phyloP scores from a whole-genome alignment of 352 stramenopile species.

The Phytophthora rubi region DNA sequence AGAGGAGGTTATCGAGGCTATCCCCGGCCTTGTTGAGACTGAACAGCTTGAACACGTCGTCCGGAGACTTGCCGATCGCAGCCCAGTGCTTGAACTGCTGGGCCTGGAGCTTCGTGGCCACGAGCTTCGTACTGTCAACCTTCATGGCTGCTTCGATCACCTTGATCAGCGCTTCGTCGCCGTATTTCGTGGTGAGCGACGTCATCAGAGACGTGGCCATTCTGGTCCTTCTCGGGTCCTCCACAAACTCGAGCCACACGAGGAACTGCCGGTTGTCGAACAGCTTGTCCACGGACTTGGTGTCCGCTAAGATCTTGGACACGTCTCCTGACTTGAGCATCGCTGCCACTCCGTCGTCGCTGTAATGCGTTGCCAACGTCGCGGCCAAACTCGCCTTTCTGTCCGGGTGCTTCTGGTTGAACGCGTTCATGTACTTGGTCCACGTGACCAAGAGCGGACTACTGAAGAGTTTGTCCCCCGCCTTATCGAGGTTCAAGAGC shows the following conservation, averaged over 20 bases:
- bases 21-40: neutral
- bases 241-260: neutral
- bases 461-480: neutral
- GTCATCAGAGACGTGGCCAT: neutral
- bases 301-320: neutral
- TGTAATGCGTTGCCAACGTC: neutral
- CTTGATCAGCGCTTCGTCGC: neutral
- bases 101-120: neutral
- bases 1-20: neutral
- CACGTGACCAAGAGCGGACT: neutral
- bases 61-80: neutral
- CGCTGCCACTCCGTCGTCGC: neutral
- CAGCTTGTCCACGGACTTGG: neutral
- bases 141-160: neutral
- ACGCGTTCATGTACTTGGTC: neutral
- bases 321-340: neutral
- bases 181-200: neutral
- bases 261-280: neutral
- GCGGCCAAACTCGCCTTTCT: neutral
- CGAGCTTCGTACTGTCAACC: neutral
- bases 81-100: neutral
- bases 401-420: neutral
- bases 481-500: neutral
- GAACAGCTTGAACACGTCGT: constrained; percentile 1
- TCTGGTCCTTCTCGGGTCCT: neutral